phyloP scores from a whole-genome alignment of 208 protist genomes.

The Acanthamoeba lenticulata region DNA sequence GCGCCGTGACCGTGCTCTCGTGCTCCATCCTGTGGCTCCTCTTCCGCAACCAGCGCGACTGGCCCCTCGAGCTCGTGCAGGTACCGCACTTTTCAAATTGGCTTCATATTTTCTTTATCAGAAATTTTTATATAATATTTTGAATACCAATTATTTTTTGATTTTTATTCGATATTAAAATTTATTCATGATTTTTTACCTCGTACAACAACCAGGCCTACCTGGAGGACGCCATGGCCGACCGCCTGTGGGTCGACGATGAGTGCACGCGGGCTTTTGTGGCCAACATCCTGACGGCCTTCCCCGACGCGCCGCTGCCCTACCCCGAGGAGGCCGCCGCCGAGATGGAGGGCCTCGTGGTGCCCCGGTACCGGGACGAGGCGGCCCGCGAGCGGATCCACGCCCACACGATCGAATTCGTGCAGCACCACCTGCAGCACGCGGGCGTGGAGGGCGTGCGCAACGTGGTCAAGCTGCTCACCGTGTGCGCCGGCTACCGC shows the following conservation, averaged over 20 bases:
- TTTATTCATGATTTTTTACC: too few species aligned
- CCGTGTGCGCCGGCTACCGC: slow-evolving; percentile 27
- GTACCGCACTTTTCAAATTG: too few species aligned
- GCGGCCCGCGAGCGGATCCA: not conserved
- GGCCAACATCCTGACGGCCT: slow-evolving; percentile 27
- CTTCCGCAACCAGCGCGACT: slow-evolving; percentile 2
- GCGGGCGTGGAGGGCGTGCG: not conserved
- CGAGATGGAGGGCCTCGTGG: slow-evolving; percentile 1
- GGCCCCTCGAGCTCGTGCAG: slow-evolving; percentile 63
- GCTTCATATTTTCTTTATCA: too few species aligned
- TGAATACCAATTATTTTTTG: too few species aligned
- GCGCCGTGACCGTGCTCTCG: not conserved
- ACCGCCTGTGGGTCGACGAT: slow-evolving; percentile 61
- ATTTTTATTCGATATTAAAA: too few species aligned
- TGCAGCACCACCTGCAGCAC: slow-evolving; percentile 35
- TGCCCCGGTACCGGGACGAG: not conserved
- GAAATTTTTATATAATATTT: too few species aligned
- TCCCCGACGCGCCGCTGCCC: not conserved
- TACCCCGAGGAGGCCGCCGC: not conserved
- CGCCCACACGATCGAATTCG: not conserved
- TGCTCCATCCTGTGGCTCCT: slow-evolving; percentile 45
- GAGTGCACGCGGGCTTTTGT: slow-evolving; percentile 35
- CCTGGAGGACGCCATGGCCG: slow-evolving; percentile 42
- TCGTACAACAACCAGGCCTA: too few species aligned
- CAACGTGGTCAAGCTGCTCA: slow-evolving; percentile 54